phyloP scores from a whole-genome alignment of 2,329 filamentous ascomycete species.

The Fusarium sp. region DNA sequence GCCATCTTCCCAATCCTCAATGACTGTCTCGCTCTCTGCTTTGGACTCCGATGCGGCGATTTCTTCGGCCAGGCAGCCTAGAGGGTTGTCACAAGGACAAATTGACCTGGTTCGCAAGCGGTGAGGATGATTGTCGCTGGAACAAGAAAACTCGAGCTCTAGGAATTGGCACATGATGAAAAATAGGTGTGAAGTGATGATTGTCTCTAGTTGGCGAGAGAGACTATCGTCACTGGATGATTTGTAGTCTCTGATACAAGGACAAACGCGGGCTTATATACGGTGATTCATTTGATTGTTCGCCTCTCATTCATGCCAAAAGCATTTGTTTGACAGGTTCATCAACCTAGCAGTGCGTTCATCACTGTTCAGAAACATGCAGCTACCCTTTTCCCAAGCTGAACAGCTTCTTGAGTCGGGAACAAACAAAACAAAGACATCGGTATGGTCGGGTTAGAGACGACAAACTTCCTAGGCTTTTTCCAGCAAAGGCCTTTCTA shows the following conservation, averaged over 20 bases:
- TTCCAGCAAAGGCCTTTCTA: no score
- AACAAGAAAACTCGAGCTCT: constrained; percentile 24
- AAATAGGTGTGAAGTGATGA: neutral
- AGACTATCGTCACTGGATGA: neutral
- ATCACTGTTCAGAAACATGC: neutral
- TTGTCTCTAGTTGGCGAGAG: neutral
- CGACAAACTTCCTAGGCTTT: neutral
- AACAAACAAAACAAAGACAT: neutral
- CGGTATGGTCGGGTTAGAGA: no score
- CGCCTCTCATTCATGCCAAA: neutral
- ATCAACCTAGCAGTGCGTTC: neutral
- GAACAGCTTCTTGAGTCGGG: neutral
- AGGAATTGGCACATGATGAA: constrained; percentile 19
- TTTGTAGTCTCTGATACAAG: neutral
- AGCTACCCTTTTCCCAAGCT: neutral
- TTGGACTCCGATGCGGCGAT: no score
- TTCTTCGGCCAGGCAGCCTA: neutral
- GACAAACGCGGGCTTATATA: neutral
- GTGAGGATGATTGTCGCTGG: neutral
- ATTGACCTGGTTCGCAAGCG: constrained; percentile 1
- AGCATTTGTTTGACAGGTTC: neutral
- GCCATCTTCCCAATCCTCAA: neutral
- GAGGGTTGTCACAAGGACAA: constrained; percentile 8
- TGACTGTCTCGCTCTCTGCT: no score
- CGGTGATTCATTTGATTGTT: neutral